A percentile compares a stretch with the other conserved stretches of the same genome.
Evolutionary conservation across 495 filamentous ascomycete species (phyloP).

Genomic region (Trichoderma parareesei): DNA sequence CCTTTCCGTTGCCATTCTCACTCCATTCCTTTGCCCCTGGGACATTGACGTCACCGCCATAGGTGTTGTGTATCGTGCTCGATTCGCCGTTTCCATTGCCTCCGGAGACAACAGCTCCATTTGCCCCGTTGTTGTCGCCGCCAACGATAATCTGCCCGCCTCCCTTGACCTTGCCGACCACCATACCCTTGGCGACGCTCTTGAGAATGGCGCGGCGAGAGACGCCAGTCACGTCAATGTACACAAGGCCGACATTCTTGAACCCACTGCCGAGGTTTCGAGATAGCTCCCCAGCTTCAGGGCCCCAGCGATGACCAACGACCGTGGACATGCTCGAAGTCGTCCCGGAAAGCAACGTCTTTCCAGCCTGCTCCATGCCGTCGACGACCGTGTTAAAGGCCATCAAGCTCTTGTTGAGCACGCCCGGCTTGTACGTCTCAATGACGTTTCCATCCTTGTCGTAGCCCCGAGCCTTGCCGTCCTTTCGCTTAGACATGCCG

Average conservation of each 20-base stretch:
- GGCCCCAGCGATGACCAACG: constrained; percentile 75
- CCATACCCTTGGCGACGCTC: constrained; percentile 95
- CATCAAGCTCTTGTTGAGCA: constrained; percentile 92
- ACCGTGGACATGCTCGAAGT: constrained; percentile 71
- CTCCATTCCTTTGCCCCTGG: neutral
- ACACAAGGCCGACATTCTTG: constrained; percentile 95
- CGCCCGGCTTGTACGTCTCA: constrained; percentile 70
- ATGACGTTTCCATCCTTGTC: constrained; percentile 57
- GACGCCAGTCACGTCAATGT: constrained; percentile 91
- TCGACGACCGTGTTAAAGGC: constrained; percentile 94
- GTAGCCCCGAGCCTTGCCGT: constrained; percentile 39
- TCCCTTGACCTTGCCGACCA: constrained; percentile 81
- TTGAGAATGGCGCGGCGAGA: constrained; percentile 83
- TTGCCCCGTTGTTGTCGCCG: constrained; percentile 53
- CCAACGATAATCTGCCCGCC: constrained; percentile 81
- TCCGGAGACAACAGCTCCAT: constrained; percentile 14
- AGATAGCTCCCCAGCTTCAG: constrained; percentile 71
- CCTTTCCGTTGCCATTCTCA: neutral
- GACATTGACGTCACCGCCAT: neutral
- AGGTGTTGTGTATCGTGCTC: neutral
- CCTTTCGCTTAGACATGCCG: constrained; percentile 52
- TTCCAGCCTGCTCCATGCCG: constrained; percentile 78
- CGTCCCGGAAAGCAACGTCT: constrained; percentile 62
- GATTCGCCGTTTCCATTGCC: neutral
- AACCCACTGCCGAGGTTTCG: constrained; percentile 70